These are phyloP conservation scores for Arthroderma sp. DNA, from an alignment of 2,329 filamentous ascomycete species.

Conservation along the genomic window DNA sequence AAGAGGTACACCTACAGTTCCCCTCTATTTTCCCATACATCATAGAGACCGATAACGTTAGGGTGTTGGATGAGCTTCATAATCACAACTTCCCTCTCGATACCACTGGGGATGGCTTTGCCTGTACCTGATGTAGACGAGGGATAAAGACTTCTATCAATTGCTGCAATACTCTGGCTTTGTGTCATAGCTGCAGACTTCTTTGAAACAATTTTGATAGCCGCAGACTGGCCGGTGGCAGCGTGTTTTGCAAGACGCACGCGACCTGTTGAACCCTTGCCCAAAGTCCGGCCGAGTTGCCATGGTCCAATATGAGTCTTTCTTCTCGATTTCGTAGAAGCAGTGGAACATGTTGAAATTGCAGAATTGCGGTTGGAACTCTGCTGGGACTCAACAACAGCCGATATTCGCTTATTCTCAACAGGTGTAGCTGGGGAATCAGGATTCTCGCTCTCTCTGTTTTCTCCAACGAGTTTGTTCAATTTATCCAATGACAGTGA, in stretches of 20 bases:
- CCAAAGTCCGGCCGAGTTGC: constrained; percentile 79
- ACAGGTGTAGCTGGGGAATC: constrained; percentile 1
- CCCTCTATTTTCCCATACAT: constrained; percentile 94
- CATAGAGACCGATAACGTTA: constrained; percentile 85
- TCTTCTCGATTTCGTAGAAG: constrained; percentile 40
- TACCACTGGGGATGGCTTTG: constrained; percentile 66
- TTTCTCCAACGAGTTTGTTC: not conserved
- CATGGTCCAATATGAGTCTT: constrained; percentile 82
- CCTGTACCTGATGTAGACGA: constrained; percentile 46
- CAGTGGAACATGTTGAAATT: constrained; percentile 43
- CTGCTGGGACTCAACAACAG: constrained; percentile 34
- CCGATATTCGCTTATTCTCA: constrained; percentile 39
- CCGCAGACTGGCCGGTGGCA: constrained; percentile 65
- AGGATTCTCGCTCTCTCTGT: not conserved
- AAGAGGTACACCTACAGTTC: constrained; percentile 57
- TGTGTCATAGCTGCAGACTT: constrained; percentile 65
- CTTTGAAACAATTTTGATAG: constrained; percentile 92
- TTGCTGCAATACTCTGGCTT: constrained; percentile 69
- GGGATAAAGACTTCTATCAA: constrained; percentile 56
- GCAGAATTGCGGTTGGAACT: constrained; percentile 39
- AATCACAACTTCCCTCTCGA: constrained; percentile 91
- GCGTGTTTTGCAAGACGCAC: constrained; percentile 76
- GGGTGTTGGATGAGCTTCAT: constrained; percentile 93
- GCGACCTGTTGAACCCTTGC: constrained; percentile 76
- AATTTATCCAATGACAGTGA: constrained; percentile 3